A percentile compares a stretch with the other conserved stretches of the same genome.
These are phyloP conservation scores for Pholiota microspora DNA, from an alignment of 768 basidiomycete genomes.

Conservation along the genomic window DNA sequence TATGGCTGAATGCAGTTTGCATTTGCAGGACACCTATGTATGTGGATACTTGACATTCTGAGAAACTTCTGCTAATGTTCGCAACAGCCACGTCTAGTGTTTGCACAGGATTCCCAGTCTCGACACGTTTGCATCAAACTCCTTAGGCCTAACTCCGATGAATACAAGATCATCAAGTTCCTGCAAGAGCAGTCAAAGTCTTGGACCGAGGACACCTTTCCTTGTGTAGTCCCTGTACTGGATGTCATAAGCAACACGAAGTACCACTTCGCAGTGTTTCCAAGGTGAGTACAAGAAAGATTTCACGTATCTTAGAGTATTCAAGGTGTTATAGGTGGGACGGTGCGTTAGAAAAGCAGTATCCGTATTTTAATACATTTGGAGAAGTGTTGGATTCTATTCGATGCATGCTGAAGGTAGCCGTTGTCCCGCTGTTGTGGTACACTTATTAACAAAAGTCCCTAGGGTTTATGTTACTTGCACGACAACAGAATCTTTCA, in stretches of 20 bases:
- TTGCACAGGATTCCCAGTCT: background rate
- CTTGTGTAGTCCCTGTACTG: background rate
- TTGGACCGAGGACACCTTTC: background rate
- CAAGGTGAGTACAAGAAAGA: background rate
- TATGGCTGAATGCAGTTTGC: background rate
- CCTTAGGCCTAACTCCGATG: background rate
- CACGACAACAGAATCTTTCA: background rate
- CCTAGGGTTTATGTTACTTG: background rate
- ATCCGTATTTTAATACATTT: background rate
- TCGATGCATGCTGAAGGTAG: background rate
- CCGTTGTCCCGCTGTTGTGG: background rate
- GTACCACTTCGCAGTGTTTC: background rate
- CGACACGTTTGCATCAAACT: background rate
- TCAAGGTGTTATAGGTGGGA: background rate
- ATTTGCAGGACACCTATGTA: background rate
- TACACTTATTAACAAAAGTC: background rate
- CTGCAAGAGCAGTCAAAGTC: background rate
- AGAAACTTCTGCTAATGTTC: background rate
- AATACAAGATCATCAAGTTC: background rate
- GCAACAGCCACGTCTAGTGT: background rate
- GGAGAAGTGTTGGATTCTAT: background rate
- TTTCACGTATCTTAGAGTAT: background rate
- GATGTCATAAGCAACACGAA: background rate
- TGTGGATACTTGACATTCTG: background rate
- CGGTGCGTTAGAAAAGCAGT: background rate